phyloP scores from a whole-genome alignment of 441 rosid genomes.

The Manihot esculenta region DNA sequence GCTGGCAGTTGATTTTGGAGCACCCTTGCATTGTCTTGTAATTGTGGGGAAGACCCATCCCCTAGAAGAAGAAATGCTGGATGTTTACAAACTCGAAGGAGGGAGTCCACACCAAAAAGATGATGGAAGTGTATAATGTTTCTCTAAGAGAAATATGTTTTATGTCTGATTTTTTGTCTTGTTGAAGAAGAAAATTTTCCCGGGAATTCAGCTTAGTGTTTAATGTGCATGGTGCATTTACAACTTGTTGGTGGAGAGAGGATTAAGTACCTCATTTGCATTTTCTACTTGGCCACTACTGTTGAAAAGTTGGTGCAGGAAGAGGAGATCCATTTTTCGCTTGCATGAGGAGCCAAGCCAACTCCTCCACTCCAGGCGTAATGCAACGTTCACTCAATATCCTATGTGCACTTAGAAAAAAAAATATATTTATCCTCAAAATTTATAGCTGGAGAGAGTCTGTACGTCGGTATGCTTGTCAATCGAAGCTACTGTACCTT shows the following conservation, averaged over 20 bases:
- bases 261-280: neutral
- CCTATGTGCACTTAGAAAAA: neutral
- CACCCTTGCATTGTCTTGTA: conserved; percentile 85
- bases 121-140: conserved; percentile 12
- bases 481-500: conserved; percentile 4
- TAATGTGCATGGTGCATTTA: neutral
- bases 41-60: conserved; percentile 81
- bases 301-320: neutral
- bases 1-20: conserved; percentile 65
- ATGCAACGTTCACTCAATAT: neutral
- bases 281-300: neutral
- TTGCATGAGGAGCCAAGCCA: neutral
- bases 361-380: no score
- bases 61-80: conserved; percentile 85
- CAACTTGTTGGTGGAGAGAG: neutral
- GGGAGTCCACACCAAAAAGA: conserved; percentile 8
- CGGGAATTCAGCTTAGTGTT: neutral
- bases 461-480: neutral
- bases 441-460: neutral
- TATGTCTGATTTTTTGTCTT: neutral
- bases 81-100: conserved; percentile 49
- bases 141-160: neutral
- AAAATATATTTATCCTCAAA: neutral
- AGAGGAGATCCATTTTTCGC: neutral
- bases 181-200: neutral